Base-by-base conservation (phyloP, 2,329 filamentous ascomycete species). In the Ophiocordyceps robertsii region DNA sequence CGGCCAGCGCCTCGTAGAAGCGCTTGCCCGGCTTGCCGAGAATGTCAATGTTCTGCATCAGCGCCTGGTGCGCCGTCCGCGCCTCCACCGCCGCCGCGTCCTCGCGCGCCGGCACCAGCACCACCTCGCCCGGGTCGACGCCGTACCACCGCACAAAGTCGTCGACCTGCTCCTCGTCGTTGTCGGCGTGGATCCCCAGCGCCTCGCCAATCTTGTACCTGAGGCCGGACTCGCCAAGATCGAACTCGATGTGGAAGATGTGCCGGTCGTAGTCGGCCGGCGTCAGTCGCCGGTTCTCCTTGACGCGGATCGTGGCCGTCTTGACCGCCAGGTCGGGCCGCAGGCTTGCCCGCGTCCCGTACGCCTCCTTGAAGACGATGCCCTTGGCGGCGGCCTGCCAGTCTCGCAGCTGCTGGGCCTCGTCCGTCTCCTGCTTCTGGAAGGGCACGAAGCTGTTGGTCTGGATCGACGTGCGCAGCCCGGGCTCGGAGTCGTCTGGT, bases 181-280 rank as follows among this genome's bases (percentile, higher is more conserved):
- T 98, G 65, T 96, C 86, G 7, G 88, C 86, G 62, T 98, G 92
- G 48, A 98, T 89, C 50, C 92, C 92, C 16, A 98, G 80, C 38
- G 92, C 92, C 68, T 98, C 92, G 44, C 92, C 92, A 55, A 98
- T 96, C 59, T 94, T 86, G 67, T 98, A 98, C 36, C 78, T 95
- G 49, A 98, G 78, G 33, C 89, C 90, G 30, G 90, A 94, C 55
- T 82, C 67, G 46, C 90, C 90, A 21, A 98, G 77, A 58, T 96
- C 92, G 56, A 98, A 98, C 66, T 98, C 92, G 48, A 98, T 96
- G 68, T 98, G 92, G 82, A 98, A 98, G 64, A 98, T 96, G 73
- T 98, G 95, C 53, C 92, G 87, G 63, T 96, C 89, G 59, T 98
- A 98, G 29, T 80, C 83, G 21, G 65, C 56, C 3, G 92, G 92